A percentile compares a stretch with the other conserved stretches of the same genome.
Conservation (phyloP, 768 basidiomycete species). For the Lactarius tabidus region DNA sequence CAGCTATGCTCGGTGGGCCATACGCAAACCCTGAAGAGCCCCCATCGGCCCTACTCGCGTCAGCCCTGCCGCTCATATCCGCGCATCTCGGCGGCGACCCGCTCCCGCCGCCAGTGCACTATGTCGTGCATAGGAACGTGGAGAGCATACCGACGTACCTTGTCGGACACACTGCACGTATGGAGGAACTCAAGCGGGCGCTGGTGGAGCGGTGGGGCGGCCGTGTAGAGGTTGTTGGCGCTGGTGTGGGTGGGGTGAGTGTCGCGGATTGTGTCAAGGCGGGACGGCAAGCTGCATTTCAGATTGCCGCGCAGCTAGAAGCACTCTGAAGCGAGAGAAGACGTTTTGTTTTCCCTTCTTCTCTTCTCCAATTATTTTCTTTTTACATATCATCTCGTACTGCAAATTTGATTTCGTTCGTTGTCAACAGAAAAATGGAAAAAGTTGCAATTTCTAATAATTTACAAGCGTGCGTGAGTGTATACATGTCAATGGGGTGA, state of each 20-base stretch:
- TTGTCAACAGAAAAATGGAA: no score
- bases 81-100: constrained; percentile 17
- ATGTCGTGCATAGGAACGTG: constrained; percentile 49
- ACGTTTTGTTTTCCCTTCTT: background rate
- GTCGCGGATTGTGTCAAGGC: constrained; percentile 81
- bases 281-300: constrained; percentile 47
- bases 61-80: constrained; percentile 25
- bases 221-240: constrained; percentile 66
- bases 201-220: constrained; percentile 39
- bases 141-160: constrained; percentile 76
- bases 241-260: constrained; percentile 83
- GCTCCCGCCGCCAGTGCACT: constrained; percentile 52
- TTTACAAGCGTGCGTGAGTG: background rate
- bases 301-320: constrained; percentile 10
- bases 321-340: background rate
- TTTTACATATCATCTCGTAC: no score
- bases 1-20: constrained; percentile 88
- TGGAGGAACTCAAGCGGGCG: constrained; percentile 51
- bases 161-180: constrained; percentile 67
- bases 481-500: background rate
- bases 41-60: constrained; percentile 27
- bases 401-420: background rate
- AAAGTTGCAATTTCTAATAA: background rate
- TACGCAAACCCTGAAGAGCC: constrained; percentile 38
- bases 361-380: background rate